These are phyloP conservation scores for Lyophyllum shimeji DNA, from an alignment of 768 basidiomycete genomes.

Conservation along the genomic window DNA sequence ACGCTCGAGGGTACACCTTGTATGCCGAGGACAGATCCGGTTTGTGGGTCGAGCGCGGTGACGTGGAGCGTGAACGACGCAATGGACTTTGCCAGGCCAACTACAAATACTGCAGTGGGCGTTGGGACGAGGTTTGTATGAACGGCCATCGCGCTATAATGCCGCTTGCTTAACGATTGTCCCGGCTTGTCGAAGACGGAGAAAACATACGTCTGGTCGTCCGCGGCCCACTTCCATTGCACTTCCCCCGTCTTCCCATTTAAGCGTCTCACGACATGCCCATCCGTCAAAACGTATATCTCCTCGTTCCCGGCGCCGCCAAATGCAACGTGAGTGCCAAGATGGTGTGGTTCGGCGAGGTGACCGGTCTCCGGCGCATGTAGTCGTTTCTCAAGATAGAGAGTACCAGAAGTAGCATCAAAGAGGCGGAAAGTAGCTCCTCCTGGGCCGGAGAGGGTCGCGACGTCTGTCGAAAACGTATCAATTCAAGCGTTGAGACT, in stretches of 20 bases:
- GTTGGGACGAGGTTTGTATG: slow-evolving; percentile 63
- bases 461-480: slow-evolving; percentile 47
- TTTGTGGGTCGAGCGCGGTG: slow-evolving; percentile 53
- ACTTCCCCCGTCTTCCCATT: slow-evolving; percentile 49
- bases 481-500: neutral
- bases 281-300: slow-evolving; percentile 60
- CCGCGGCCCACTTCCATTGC: slow-evolving; percentile 72
- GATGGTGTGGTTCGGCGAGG: slow-evolving; percentile 48
- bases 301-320: slow-evolving; percentile 24
- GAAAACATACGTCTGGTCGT: slow-evolving; percentile 60
- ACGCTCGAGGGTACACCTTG: slow-evolving; percentile 55
- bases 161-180: slow-evolving; percentile 1
- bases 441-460: slow-evolving; percentile 73
- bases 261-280: slow-evolving; percentile 54
- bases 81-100: slow-evolving; percentile 52
- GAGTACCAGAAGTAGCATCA: slow-evolving; percentile 58
- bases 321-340: slow-evolving; percentile 55
- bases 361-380: slow-evolving; percentile 44
- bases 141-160: slow-evolving; percentile 57
- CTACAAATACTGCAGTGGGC: slow-evolving; percentile 50
- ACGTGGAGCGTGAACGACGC: slow-evolving; percentile 66
- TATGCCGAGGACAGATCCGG: slow-evolving; percentile 50
- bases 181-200: neutral
- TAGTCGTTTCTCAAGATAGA: slow-evolving; percentile 60
- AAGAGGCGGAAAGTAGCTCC: slow-evolving; percentile 71